phyloP scores from a whole-genome alignment of 2,329 filamentous ascomycete genomes.

The Nemania sp. region DNA sequence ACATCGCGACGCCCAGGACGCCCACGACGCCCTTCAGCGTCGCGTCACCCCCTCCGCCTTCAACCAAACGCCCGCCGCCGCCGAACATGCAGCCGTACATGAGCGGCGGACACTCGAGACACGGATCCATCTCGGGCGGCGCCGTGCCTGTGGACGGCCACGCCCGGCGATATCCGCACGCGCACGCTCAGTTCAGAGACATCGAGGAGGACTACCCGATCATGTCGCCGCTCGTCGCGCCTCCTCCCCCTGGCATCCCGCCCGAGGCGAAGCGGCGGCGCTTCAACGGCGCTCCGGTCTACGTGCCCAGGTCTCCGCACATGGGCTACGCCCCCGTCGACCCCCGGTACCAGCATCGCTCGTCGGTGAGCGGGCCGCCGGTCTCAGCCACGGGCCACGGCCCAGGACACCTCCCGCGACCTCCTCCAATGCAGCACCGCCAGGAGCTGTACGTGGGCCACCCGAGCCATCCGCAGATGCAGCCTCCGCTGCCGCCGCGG shows the following conservation, averaged over 20 bases:
- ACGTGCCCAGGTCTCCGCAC: constrained; percentile 48
- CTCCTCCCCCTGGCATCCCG: constrained; percentile 22
- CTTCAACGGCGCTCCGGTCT: constrained; percentile 39
- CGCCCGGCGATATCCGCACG: constrained; percentile 64
- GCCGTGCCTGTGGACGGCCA: constrained; percentile 59
- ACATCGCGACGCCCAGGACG: constrained; percentile 65
- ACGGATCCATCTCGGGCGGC: constrained; percentile 34
- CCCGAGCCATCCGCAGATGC: constrained; percentile 47
- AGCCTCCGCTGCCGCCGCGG: constrained; percentile 61
- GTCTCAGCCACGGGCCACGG: constrained; percentile 38
- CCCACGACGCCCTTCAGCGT: constrained; percentile 55
- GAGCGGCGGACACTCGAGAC: constrained; percentile 40
- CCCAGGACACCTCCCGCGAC: constrained; percentile 36
- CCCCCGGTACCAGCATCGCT: constrained; percentile 41
- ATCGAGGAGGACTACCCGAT: constrained; percentile 44
- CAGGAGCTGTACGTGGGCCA: constrained; percentile 20
- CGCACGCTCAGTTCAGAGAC: constrained; percentile 48
- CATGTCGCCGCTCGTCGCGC: constrained; percentile 39
- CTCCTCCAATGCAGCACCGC: constrained; percentile 31
- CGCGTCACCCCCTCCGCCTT: constrained; percentile 40
- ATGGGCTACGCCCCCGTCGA: constrained; percentile 37
- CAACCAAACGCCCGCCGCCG: constrained; percentile 24
- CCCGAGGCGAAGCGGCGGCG: constrained; percentile 43
- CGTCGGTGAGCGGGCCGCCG: constrained; percentile 33
- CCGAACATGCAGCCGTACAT: constrained; percentile 32